Evolutionary conservation across 768 basidiomycete genomes (phyloP), one percentile per base, ranked within the genome.

Genomic region (Solioccasus polychromus): DNA sequence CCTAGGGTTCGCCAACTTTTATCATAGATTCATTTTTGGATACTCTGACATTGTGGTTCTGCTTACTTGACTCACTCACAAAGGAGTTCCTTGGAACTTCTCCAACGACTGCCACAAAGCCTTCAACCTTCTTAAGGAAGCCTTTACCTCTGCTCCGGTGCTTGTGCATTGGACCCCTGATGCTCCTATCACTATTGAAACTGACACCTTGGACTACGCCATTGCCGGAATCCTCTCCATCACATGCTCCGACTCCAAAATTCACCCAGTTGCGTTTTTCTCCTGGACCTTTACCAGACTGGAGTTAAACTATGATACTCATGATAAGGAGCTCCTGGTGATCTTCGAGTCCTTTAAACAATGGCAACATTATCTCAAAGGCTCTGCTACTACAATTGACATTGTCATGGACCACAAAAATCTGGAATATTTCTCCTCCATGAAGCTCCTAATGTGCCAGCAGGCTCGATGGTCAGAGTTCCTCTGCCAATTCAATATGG

Each of bases 271-370:
- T 17, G 71, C 64, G 0, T 79, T 68, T 54, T 29, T 28, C 15
- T 35, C 19, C 18, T 12, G 12, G 17, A 35, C 34, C 11, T 5
- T 35, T 6, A 26, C 53, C 24, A 29, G 52, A 3, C 61, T 68
- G 2, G 71, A 78, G 53, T 46, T 61, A 12, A 77, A 78, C 55
- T 78, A 78, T 52, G 62, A 71, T 17, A 65, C 67, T 26, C 61
- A 73, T 43, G 52, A 35, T 19, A 35, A 35, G 19, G 34, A 35
- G 18, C 18, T 80, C 6, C 64, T 78, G 8, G 72, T 75, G 0
- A 74, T 79, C 30, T 60, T 76, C 14, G 35, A 64, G 37, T 62
- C 65, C 0, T 56, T 74, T 24, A 20, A 52, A 9, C 59, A 65
- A 19, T 67, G 66, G 66, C 54, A 61, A 18, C 54, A 61, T 12